A percentile compares a stretch with the other conserved stretches of the same genome.
These are phyloP conservation scores for Sugiyamaella mastotermitis DNA, from an alignment of 805 yeast genomes.

Conservation along the genomic window DNA sequence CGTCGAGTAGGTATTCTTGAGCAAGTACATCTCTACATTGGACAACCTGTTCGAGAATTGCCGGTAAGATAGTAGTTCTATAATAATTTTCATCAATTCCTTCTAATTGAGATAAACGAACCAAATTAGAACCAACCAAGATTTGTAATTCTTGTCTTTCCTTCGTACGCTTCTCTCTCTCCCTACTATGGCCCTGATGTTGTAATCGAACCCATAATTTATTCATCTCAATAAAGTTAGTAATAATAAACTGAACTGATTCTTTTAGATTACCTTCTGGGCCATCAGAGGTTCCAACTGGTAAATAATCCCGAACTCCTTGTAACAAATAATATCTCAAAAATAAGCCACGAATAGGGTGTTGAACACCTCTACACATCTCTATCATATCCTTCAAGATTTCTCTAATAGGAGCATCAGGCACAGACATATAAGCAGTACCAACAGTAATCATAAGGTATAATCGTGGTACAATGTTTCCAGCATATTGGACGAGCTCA, in stretches of 20 bases:
- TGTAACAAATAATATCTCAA: constrained; percentile 85
- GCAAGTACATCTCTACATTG: constrained; percentile 91
- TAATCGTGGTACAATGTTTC: constrained; percentile 85
- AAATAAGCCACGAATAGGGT: constrained; percentile 88
- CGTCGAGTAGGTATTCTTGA: constrained; percentile 87
- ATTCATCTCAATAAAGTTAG: constrained; percentile 95
- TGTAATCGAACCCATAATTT: constrained; percentile 95
- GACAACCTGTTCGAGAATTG: constrained; percentile 78
- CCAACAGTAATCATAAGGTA: constrained; percentile 96
- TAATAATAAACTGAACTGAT: constrained; percentile 70
- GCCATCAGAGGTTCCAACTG: constrained; percentile 29
- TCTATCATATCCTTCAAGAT: constrained; percentile 94
- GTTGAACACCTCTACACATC: constrained; percentile 96
- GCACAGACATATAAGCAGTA: constrained; percentile 71
- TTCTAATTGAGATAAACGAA: constrained; percentile 79
- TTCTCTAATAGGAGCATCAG: constrained; percentile 75
- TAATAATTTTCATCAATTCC: constrained; percentile 46
- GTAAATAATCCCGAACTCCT: constrained; percentile 63
- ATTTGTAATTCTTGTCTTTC: constrained; percentile 89
- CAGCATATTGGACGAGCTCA: constrained; percentile 88
- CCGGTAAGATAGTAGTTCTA: constrained; percentile 60
- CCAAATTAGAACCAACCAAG: constrained; percentile 87
- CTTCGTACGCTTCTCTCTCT: constrained; percentile 60
- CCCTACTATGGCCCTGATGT: constrained; percentile 89
- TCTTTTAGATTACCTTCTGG: constrained; percentile 44